phyloP scores from a whole-genome alignment of 1,284 basidiomycete species.

The Pisolithus thermaeus region DNA sequence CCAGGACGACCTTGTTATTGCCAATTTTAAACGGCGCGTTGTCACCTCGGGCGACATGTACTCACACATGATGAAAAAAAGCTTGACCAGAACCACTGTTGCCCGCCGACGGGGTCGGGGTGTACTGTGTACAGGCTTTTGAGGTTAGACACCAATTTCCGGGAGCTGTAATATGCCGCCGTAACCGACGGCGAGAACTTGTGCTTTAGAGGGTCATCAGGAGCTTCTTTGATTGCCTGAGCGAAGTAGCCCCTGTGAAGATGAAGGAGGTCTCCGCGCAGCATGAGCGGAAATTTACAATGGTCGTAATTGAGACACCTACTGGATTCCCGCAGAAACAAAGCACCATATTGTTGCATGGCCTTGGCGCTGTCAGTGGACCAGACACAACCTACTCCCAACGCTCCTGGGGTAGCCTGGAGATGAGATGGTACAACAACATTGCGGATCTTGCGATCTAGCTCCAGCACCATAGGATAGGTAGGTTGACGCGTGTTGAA shows the following conservation, averaged over 20 bases:
- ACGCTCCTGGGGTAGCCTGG: conserved; percentile 32
- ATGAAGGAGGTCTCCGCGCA: conserved; percentile 49
- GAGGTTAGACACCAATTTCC: conserved; percentile 36
- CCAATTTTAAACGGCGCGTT: neutral
- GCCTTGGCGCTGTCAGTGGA: conserved; percentile 9
- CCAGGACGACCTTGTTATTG: conserved; percentile 47
- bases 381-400: conserved; percentile 13
- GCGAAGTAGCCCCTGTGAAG: conserved; percentile 65
- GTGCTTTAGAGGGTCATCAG: conserved; percentile 51
- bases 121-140: conserved; percentile 35
- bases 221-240: conserved; percentile 55
- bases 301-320: conserved; percentile 17
- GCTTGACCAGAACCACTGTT: conserved; percentile 51
- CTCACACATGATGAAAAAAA: conserved; percentile 46
- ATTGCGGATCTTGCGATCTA: conserved; percentile 48
- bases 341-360: conserved; percentile 44
- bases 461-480: conserved; percentile 42
- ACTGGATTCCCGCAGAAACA: conserved; percentile 57
- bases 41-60: conserved; percentile 4
- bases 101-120: conserved; percentile 28
- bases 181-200: conserved; percentile 62
- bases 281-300: conserved; percentile 3
- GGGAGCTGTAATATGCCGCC: conserved; percentile 54
- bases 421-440: conserved; percentile 48
- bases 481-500: conserved; percentile 34